Base-by-base conservation (phyloP, 495 filamentous ascomycete species). In the Hyaloscypha bicolor region DNA sequence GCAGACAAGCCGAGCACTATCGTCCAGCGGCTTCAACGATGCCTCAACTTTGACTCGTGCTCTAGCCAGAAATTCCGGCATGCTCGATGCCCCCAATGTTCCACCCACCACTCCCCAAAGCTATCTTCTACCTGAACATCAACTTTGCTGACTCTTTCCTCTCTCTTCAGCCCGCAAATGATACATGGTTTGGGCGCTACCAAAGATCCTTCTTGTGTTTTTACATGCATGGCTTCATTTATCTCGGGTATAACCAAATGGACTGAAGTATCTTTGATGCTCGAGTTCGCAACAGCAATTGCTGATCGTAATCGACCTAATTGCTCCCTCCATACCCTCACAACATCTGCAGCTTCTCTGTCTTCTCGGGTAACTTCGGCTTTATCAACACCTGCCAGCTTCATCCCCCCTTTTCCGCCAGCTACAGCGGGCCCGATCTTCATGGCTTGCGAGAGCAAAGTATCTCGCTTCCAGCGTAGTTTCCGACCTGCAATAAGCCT, bases 51-150 rank as follows among this genome's bases (percentile, higher is more conserved):
- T 22, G 78, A 78, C 71, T 87, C 88, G 77, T 96, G 88, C 70
- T 85, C 83, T 59, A 90, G 79, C 95, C 95, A 99, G 72, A 97
- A 97, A 63, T 85, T 86, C 73, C 85, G 84, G 77, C 95, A 99
- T 62, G 86, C 85, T 19, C 87, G 78, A 79, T 97, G 90, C 0
- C 90, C 89, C 93, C 93, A 96, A 76, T 94, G 89, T 42, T 96
- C 91, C 16, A 90, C 83, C 95, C 95, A 99, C 93, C 93, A 97
- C 77, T 97, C 93, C 48, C 92, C 92, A 80, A 96, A 94, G 76
- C 88, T 93, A 79, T 97, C 95, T 69, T 92, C 86, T 22, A 96
- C 89, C 63, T 87, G 81, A 32, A 88, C 80, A 76, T 97, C 94
- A 33, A 96, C 81, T 69, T 85, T 88, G 2, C 80, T 75, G 22